phyloP scores from a whole-genome alignment of 2,329 filamentous ascomycete species.

The Elsinoe necatrix region DNA sequence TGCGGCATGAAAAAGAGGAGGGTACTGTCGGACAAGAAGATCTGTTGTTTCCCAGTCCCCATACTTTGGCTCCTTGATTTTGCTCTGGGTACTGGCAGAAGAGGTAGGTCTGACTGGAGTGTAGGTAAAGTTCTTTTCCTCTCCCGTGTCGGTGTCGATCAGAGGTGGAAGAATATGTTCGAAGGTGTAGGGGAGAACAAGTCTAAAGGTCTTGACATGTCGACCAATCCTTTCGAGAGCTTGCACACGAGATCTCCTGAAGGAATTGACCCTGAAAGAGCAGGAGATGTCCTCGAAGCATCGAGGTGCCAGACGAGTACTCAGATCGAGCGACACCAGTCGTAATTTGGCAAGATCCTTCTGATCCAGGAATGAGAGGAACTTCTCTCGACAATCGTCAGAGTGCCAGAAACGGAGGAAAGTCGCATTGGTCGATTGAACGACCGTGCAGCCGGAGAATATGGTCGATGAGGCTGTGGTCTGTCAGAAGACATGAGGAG shows the following conservation, averaged over 20 bases:
- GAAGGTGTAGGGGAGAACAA: slow-evolving; percentile 66
- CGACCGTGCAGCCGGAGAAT: slow-evolving; percentile 42
- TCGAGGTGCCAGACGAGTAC: slow-evolving; percentile 58
- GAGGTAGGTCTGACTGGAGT: slow-evolving; percentile 59
- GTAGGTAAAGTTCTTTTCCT: slow-evolving; percentile 74
- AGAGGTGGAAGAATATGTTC: slow-evolving; percentile 79
- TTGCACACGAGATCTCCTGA: slow-evolving; percentile 62
- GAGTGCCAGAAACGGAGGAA: slow-evolving; percentile 44
- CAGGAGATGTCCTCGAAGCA: slow-evolving; percentile 62
- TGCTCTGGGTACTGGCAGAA: slow-evolving; percentile 45
- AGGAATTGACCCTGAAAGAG: slow-evolving; percentile 64
- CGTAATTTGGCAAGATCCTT: slow-evolving; percentile 46
- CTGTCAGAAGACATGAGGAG: slow-evolving; percentile 11
- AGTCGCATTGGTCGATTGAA: slow-evolving; percentile 40
- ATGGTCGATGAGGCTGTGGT: slow-evolving; percentile 32
- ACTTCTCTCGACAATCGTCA: slow-evolving; percentile 38
- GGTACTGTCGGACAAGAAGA: slow-evolving; percentile 76
- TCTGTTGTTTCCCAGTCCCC: slow-evolving; percentile 71
- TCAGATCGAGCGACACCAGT: slow-evolving; percentile 60
- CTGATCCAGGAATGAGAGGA: slow-evolving; percentile 35
- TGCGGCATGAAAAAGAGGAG: slow-evolving; percentile 79
- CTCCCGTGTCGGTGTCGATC: slow-evolving; percentile 65
- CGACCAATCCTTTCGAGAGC: slow-evolving; percentile 70
- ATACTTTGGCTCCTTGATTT: slow-evolving; percentile 60
- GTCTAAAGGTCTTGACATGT: slow-evolving; percentile 69